These are phyloP conservation scores for Oryza nivara DNA, from an alignment of 176 grass and related monocot species.

Conservation along the genomic window DNA sequence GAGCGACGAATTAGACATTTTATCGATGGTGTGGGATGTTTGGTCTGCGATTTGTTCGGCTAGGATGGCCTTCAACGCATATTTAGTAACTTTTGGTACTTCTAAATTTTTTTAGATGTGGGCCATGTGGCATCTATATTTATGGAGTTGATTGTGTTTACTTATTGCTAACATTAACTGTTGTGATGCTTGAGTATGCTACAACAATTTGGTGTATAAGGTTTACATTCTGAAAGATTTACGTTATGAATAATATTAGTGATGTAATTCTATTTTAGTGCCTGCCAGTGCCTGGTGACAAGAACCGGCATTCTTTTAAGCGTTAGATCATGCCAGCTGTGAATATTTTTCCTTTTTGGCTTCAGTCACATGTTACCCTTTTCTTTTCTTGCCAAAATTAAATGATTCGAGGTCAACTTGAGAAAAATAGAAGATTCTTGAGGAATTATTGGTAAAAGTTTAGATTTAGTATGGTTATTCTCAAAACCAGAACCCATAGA, in stretches of 20 bases:
- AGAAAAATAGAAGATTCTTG: background rate
- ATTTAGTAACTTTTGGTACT: constrained; percentile 1
- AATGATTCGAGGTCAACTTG: background rate
- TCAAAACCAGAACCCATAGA: background rate
- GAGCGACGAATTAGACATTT: background rate
- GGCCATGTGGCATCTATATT: background rate
- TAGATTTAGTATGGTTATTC: background rate
- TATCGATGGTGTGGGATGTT: background rate
- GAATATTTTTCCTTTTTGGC: background rate
- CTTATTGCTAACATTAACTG: constrained; percentile 8
- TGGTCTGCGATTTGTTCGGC: background rate
- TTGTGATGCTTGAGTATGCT: constrained; percentile 27
- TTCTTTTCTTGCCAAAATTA: background rate
- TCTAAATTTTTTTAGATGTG: background rate
- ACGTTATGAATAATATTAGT: background rate
- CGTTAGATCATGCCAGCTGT: background rate
- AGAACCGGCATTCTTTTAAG: background rate
- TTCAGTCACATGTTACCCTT: background rate
- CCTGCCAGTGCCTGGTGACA: background rate
- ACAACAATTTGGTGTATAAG: background rate
- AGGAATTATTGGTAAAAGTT: background rate
- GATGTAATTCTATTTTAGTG: background rate
- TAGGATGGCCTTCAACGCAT: background rate
- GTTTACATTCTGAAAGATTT: constrained; percentile 4
- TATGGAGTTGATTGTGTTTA: background rate